A percentile compares a stretch with the other conserved stretches of the same genome.
phyloP scores from a whole-genome alignment of 2,329 filamentous ascomycete genomes.

The Talaromyces sp. region DNA sequence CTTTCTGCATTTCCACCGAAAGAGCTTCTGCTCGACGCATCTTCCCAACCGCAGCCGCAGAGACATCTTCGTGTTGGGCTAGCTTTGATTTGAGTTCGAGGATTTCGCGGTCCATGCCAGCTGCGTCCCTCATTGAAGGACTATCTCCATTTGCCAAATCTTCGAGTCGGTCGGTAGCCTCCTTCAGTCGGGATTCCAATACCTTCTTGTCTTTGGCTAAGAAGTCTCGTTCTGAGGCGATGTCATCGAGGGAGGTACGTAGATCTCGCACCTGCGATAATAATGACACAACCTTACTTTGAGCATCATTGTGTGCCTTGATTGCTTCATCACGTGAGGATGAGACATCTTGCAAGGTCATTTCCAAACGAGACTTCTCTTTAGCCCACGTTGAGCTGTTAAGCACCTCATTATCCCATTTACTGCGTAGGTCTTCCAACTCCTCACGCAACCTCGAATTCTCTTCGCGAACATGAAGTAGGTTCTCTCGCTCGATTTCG shows the following conservation, averaged over 20 bases:
- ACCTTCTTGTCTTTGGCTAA: constrained; percentile 84
- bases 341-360: constrained; percentile 80
- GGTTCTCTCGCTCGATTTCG: constrained; percentile 86
- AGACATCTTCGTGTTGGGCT: constrained; percentile 90
- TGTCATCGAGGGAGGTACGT: constrained; percentile 77
- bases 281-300: constrained; percentile 84
- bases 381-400: constrained; percentile 98
- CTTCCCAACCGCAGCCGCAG: constrained; percentile 86
- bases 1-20: constrained; percentile 83
- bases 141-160: constrained; percentile 80
- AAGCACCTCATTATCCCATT: constrained; percentile 97
- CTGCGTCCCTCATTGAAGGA: constrained; percentile 82
- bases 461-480: constrained; percentile 76
- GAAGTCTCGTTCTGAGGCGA: constrained; percentile 76
- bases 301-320: constrained; percentile 88
- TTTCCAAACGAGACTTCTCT: constrained; percentile 87
- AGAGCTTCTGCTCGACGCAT: constrained; percentile 92
- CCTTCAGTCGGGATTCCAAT: constrained; percentile 75
- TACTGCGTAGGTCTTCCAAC: constrained; percentile 85
- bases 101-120: constrained; percentile 80
- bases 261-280: constrained; percentile 83
- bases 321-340: constrained; percentile 92
- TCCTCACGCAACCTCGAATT: constrained; percentile 88
- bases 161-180: constrained; percentile 83
- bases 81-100: constrained; percentile 82